A percentile compares a stretch with the other conserved stretches of the same genome.
Conservation (phyloP, 805 yeast species). For the Hanseniaspora osmophila region DNA sequence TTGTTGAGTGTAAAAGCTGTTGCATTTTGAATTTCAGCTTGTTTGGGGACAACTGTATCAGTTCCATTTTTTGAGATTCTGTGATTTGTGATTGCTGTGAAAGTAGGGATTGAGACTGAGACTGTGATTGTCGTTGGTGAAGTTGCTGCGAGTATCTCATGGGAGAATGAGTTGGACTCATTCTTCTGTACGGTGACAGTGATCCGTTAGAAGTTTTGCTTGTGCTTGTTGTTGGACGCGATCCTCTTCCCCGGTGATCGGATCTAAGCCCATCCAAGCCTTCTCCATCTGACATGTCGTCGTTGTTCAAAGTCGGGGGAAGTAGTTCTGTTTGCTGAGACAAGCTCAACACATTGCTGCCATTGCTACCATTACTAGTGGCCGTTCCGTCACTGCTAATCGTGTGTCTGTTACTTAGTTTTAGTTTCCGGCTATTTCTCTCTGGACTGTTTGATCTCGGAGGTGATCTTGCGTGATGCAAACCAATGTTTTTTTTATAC, state of each 20-base stretch:
- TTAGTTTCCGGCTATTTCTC: too few species aligned
- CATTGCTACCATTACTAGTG: too few species aligned
- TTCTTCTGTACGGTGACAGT: conserved; percentile 3
- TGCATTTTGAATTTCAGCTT: conserved; percentile 21
- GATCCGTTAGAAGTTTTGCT: conserved; percentile 1
- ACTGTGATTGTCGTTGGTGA: conserved; percentile 12
- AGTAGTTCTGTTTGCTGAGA: background rate
- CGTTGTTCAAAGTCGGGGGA: background rate
- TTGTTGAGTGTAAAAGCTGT: conserved; percentile 17
- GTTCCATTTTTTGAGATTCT: conserved; percentile 27
- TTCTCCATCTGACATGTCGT: background rate
- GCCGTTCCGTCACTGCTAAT: too few species aligned
- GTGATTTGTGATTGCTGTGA: conserved; percentile 21
- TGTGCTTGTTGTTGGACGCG: background rate
- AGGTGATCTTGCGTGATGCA: too few species aligned
- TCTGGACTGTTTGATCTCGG: too few species aligned
- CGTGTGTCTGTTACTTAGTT: too few species aligned
- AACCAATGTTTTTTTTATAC: conserved; percentile 2
- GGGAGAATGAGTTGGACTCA: background rate
- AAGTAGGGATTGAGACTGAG: conserved; percentile 13
- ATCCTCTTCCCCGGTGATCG: background rate
- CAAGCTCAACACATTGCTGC: background rate
- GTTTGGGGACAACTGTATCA: conserved; percentile 30
- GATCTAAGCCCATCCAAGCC: conserved; percentile 1
- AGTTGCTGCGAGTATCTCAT: conserved; percentile 1